Percentiles rank a stretch among this genome's conserved stretches.
Conservation (phyloP, 495 filamentous ascomycete species). For the Astrothelium macrocarpum region DNA sequence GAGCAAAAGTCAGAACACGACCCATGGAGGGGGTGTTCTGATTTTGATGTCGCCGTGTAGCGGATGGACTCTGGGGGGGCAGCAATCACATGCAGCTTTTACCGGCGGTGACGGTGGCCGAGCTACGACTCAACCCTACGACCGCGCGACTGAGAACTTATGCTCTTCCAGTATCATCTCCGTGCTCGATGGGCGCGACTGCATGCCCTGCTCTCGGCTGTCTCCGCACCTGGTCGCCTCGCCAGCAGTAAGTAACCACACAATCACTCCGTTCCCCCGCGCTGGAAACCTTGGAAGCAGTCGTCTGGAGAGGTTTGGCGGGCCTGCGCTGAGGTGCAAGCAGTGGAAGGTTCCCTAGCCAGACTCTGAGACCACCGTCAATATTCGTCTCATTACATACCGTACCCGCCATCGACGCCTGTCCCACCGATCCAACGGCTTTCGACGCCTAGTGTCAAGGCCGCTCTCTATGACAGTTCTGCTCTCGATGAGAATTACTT, state of each 20-base stretch:
- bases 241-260: neutral
- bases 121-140: neutral
- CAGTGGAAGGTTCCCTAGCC: neutral
- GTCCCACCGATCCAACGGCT: neutral
- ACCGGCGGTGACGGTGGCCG: constrained; percentile 4
- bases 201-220: neutral
- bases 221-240: constrained; percentile 3
- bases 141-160: neutral
- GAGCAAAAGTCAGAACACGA: neutral
- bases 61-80: neutral
- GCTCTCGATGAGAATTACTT: neutral
- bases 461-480: neutral
- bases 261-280: neutral
- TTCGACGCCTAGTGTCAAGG: neutral
- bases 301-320: neutral
- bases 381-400: neutral
- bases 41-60: neutral
- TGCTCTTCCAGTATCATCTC: neutral
- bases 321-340: neutral
- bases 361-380: neutral
- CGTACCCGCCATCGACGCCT: neutral
- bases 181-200: neutral
- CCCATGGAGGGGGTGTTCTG: neutral
- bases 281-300: neutral
- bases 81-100: constrained; percentile 4